Percentiles rank a stretch among this genome's conserved stretches.
Evolutionary conservation across 306 rosid species (phyloP).

Genomic region (Nissolia schottii): DNA sequence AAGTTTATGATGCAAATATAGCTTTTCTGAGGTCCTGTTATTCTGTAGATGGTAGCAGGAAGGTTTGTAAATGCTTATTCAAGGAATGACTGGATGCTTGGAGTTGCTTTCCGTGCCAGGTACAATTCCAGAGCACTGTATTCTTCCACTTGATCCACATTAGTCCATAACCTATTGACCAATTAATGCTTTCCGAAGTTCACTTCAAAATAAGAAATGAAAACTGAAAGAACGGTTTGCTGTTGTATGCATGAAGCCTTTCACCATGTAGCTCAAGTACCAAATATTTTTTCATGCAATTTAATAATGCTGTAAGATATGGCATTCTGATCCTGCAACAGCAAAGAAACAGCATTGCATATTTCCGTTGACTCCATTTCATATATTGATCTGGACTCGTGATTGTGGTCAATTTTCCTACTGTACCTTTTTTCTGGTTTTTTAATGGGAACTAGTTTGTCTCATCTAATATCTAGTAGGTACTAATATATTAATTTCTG

Average conservation of each 20-base stretch:
- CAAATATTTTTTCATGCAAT: background rate
- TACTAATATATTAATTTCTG: constrained; percentile 11
- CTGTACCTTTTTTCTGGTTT: background rate
- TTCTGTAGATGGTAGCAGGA: constrained; percentile 62
- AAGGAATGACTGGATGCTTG: constrained; percentile 64
- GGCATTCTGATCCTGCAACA: background rate
- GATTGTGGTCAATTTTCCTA: background rate
- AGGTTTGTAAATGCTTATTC: constrained; percentile 72
- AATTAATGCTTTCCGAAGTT: background rate
- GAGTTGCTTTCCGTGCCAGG: constrained; percentile 64
- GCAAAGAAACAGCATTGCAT: background rate
- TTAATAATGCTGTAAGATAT: background rate
- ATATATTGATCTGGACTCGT: background rate
- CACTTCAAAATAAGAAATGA: background rate
- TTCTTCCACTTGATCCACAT: no score
- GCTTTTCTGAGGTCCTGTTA: constrained; percentile 5
- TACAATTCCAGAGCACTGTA: no score
- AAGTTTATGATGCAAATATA: background rate
- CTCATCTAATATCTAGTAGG: background rate
- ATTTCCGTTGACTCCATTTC: background rate
- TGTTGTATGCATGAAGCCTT: background rate
- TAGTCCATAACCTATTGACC: background rate
- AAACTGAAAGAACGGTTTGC: background rate
- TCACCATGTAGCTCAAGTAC: background rate
- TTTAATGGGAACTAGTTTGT: background rate